phyloP scores from a whole-genome alignment of 2,329 filamentous ascomycete species.

The Aspergillus pseudoviridinutans region DNA sequence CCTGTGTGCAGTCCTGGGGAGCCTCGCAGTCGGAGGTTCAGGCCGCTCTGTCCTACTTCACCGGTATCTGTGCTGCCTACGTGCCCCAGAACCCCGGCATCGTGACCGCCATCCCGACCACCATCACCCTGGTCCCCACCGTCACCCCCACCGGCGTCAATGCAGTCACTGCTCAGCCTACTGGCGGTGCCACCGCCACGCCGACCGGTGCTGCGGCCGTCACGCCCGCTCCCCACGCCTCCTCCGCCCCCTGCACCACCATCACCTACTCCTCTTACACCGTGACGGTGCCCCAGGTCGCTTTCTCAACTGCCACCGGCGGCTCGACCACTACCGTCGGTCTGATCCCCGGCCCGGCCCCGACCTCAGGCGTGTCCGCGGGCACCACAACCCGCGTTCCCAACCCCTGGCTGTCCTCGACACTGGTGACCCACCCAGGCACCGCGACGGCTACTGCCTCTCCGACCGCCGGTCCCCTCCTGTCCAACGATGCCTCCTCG shows the following conservation, averaged over 20 bases:
- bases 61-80: slow-evolving; percentile 81
- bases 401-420: slow-evolving; percentile 17
- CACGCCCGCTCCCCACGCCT: neutral
- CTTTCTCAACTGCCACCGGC: slow-evolving; percentile 35
- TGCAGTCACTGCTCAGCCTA: slow-evolving; percentile 17
- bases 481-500: slow-evolving; percentile 6
- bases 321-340: slow-evolving; percentile 26
- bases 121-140: slow-evolving; percentile 50
- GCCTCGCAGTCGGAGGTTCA: slow-evolving; percentile 62
- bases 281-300: slow-evolving; percentile 44
- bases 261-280: slow-evolving; percentile 40
- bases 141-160: slow-evolving; percentile 47
- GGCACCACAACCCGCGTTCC: slow-evolving; percentile 15
- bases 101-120: slow-evolving; percentile 66
- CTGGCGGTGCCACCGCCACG: slow-evolving; percentile 20
- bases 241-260: slow-evolving; percentile 33
- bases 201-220: neutral
- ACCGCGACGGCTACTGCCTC: neutral
- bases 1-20: slow-evolving; percentile 76
- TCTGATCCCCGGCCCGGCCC: slow-evolving; percentile 25
- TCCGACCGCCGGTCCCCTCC: neutral
- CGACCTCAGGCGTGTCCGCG: slow-evolving; percentile 11
- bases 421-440: slow-evolving; percentile 6
- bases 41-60: slow-evolving; percentile 75
- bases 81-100: slow-evolving; percentile 78